phyloP scores from a whole-genome alignment of 805 yeast species.

The Saccharomycopsis sp. region DNA sequence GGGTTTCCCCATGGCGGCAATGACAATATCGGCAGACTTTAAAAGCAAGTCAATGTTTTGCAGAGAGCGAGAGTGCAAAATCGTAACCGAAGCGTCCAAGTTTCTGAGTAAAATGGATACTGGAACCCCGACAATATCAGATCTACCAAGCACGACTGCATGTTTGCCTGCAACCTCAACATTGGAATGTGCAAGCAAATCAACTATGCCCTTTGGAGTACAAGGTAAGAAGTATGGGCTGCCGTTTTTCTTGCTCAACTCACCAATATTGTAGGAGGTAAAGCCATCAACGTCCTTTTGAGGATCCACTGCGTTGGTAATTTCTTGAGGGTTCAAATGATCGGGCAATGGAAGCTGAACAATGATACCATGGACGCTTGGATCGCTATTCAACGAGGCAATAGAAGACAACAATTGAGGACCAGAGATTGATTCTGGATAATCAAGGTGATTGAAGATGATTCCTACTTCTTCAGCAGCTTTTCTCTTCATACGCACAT shows the following conservation, averaged over 20 bases:
- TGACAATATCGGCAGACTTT: slow-evolving; percentile 61
- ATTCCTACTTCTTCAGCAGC: slow-evolving; percentile 69
- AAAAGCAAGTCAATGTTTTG: slow-evolving; percentile 42
- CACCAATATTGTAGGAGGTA: slow-evolving; percentile 70
- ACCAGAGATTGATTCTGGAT: slow-evolving; percentile 51
- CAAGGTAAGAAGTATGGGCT: slow-evolving; percentile 67
- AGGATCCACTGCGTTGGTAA: slow-evolving; percentile 58
- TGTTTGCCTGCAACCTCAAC: slow-evolving; percentile 52
- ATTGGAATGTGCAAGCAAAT: slow-evolving; percentile 48
- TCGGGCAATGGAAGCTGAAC: slow-evolving; percentile 72
- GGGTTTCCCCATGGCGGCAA: slow-evolving; percentile 70
- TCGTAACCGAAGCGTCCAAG: slow-evolving; percentile 68
- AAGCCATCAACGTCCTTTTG: slow-evolving; percentile 80
- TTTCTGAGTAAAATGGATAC: slow-evolving; percentile 61
- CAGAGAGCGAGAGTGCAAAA: slow-evolving; percentile 64
- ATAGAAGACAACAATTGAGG: slow-evolving; percentile 46
- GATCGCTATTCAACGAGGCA: slow-evolving; percentile 46
- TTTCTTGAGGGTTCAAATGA: slow-evolving; percentile 56
- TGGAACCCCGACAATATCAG: slow-evolving; percentile 81
- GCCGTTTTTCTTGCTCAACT: slow-evolving; percentile 65
- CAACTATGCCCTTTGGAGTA: slow-evolving; percentile 75
- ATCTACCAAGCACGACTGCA: slow-evolving; percentile 81
- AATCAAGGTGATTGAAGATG: slow-evolving; percentile 47
- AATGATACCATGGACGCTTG: slow-evolving; percentile 58
- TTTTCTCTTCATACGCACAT: slow-evolving; percentile 70